Conservation (phyloP, 495 filamentous ascomycete genomes). For the Barbatosphaeria neglecta region DNA sequence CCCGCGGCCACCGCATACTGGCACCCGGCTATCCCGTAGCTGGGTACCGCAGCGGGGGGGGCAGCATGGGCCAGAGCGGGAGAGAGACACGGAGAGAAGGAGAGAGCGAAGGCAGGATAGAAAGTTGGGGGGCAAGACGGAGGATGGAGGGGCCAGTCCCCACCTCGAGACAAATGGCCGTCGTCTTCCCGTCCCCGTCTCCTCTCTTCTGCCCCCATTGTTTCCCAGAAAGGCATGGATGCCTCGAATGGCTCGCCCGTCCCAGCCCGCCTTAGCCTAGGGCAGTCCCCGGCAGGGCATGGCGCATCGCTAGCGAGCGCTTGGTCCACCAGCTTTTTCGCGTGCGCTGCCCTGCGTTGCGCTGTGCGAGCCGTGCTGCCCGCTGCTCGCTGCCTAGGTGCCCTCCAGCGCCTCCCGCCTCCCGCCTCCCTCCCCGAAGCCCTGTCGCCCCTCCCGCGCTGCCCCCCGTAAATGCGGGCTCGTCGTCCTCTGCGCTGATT, state of each 20-base stretch:
- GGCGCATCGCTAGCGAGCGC: constrained; percentile 7
- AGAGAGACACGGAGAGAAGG: too few relatives aligned
- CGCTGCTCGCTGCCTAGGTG: constrained; percentile 1
- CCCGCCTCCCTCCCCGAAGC: background rate
- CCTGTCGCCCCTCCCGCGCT: constrained; percentile 6
- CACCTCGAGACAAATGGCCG: background rate
- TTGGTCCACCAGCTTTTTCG: constrained; percentile 24
- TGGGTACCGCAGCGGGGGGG: too few relatives aligned
- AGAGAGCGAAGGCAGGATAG: too few relatives aligned
- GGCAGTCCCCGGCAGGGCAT: background rate
- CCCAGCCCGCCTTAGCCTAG: background rate
- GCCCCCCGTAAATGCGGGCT: constrained; percentile 1
- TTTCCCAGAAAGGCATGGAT: background rate
- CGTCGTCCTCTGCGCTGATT: constrained; percentile 8
- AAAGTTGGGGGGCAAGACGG: background rate
- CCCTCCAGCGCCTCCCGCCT: constrained; percentile 7
- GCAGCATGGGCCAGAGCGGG: too few relatives aligned
- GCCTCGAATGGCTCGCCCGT: background rate
- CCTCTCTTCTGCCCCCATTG: background rate
- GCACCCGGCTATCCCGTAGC: too few relatives aligned
- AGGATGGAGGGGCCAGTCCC: too few relatives aligned
- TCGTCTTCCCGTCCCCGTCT: background rate
- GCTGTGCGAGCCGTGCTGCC: background rate
- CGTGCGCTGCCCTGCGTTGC: too few relatives aligned
- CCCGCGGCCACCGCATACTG: too few relatives aligned